Percentiles rank a stretch among this genome's conserved stretches.
phyloP scores from a whole-genome alignment of 2,329 filamentous ascomycete species.

The Colletotrichum brevisporum region DNA sequence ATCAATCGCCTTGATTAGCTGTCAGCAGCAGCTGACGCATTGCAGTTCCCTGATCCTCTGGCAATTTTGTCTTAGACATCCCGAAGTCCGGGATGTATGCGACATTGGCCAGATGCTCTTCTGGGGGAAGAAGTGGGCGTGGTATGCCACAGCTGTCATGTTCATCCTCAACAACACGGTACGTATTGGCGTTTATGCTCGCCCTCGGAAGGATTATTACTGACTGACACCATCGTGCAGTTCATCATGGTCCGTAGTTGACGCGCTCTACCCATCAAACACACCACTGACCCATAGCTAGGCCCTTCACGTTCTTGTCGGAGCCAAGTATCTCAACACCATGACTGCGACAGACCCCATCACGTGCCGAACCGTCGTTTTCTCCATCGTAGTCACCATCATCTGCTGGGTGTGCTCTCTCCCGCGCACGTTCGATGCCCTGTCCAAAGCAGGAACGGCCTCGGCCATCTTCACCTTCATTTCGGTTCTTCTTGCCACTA shows the following conservation, averaged over 20 bases:
- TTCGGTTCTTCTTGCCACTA: conserved; percentile 85
- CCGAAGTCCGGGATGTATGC: conserved; percentile 92
- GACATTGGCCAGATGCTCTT: conserved; percentile 97
- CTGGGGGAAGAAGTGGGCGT: conserved; percentile 83
- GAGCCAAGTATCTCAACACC: conserved; percentile 90
- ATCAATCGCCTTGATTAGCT: conserved; percentile 37
- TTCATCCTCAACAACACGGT: conserved; percentile 92
- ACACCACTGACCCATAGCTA: conserved; percentile 54
- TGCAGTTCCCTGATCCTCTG: conserved; percentile 62
- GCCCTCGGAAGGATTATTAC: too few relatives aligned
- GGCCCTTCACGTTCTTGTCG: conserved; percentile 84
- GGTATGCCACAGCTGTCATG: conserved; percentile 82
- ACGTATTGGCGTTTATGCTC: not conserved
- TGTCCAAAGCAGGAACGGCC: conserved; percentile 83
- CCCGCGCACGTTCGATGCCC: conserved; percentile 85
- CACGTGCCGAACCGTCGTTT: conserved; percentile 81
- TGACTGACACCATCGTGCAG: conserved; percentile 3
- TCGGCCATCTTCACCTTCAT: conserved; percentile 93
- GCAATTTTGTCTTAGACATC: conserved; percentile 92
- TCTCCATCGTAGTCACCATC: conserved; percentile 80
- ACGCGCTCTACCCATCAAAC: not conserved
- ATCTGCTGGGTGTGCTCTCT: conserved; percentile 85
- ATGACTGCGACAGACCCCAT: conserved; percentile 79
- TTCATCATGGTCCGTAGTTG: conserved; percentile 28
- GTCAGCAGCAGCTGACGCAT: conserved; percentile 35